Evolutionary conservation across 768 basidiomycete species (phyloP).

Genomic region (Mycena galopus): DNA sequence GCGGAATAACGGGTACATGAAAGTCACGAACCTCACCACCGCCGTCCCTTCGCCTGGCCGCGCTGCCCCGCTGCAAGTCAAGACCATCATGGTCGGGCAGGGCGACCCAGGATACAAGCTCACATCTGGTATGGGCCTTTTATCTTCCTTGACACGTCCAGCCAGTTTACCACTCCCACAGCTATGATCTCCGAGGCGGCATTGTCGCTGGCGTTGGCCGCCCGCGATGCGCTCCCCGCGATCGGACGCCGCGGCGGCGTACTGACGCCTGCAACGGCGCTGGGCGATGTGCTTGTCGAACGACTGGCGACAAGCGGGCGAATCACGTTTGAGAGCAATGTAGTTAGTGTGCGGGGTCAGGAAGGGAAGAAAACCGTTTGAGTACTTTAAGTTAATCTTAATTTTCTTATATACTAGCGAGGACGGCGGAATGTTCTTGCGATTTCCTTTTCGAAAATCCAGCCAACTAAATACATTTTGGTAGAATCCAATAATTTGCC

Average conservation of each 20-base stretch:
- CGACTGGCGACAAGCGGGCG: slow-evolving; percentile 71
- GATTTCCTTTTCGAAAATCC: too few species aligned
- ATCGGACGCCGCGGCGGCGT: slow-evolving; percentile 79
- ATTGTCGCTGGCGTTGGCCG: slow-evolving; percentile 72
- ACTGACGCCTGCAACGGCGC: slow-evolving; percentile 85
- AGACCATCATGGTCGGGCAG: slow-evolving; percentile 71
- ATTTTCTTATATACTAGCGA: too few species aligned
- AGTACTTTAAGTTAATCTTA: background rate
- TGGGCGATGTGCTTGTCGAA: slow-evolving; percentile 81
- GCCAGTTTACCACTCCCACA: background rate
- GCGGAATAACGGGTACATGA: slow-evolving; percentile 71
- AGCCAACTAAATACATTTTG: too few species aligned
- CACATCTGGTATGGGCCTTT: slow-evolving; percentile 5
- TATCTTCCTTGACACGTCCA: background rate
- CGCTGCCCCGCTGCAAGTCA: slow-evolving; percentile 58
- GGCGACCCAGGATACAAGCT: slow-evolving; percentile 85
- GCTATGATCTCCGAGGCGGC: slow-evolving; percentile 83
- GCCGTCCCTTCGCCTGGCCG: slow-evolving; percentile 62
- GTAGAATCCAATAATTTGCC: too few species aligned
- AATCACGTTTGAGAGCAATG: slow-evolving; percentile 68
- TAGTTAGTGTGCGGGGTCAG: slow-evolving; percentile 47
- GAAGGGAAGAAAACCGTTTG: slow-evolving; percentile 42
- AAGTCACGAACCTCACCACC: slow-evolving; percentile 78
- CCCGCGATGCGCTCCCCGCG: slow-evolving; percentile 64
- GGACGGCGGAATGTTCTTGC: too few species aligned